These are phyloP conservation scores for Aegilops speltoides DNA, from an alignment of 176 grass and related monocot species.

Conservation along the genomic window DNA sequence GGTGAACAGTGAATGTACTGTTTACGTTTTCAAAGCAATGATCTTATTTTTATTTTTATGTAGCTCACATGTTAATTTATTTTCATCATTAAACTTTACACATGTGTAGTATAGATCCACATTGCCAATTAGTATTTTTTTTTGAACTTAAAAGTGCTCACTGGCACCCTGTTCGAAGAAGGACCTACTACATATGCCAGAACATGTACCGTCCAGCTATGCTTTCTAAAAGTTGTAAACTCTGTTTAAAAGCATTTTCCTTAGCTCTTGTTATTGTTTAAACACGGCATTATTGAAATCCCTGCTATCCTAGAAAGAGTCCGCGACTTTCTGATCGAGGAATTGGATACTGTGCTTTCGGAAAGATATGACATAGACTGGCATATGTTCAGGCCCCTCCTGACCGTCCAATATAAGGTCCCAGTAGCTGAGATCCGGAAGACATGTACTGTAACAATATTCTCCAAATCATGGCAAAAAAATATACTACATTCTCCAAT, in stretches of 20 bases:
- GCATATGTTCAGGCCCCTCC: not conserved
- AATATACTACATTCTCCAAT: too few relatives aligned
- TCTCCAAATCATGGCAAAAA: not conserved
- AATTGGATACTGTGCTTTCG: not conserved
- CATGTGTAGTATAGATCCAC: too few relatives aligned
- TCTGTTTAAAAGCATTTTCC: not conserved
- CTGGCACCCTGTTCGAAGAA: too few relatives aligned
- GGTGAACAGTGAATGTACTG: too few relatives aligned
- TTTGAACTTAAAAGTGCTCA: too few relatives aligned
- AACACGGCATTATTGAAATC: not conserved
- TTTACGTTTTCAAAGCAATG: too few relatives aligned
- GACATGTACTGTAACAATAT: not conserved
- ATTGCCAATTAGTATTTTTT: too few relatives aligned
- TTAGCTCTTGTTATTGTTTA: not conserved
- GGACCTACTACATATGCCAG: conserved; percentile 21
- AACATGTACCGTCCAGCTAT: conserved; percentile 41
- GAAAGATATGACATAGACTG: not conserved
- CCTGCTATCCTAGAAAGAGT: not conserved
- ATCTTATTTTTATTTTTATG: too few relatives aligned
- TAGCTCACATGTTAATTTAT: too few relatives aligned
- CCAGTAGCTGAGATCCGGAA: not conserved
- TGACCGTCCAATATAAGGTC: not conserved
- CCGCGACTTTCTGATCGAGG: not conserved
- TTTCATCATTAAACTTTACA: too few relatives aligned
- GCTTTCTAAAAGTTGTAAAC: not conserved